Conservation (phyloP, 495 filamentous ascomycete genomes). For the Penicillium flavigenum region DNA sequence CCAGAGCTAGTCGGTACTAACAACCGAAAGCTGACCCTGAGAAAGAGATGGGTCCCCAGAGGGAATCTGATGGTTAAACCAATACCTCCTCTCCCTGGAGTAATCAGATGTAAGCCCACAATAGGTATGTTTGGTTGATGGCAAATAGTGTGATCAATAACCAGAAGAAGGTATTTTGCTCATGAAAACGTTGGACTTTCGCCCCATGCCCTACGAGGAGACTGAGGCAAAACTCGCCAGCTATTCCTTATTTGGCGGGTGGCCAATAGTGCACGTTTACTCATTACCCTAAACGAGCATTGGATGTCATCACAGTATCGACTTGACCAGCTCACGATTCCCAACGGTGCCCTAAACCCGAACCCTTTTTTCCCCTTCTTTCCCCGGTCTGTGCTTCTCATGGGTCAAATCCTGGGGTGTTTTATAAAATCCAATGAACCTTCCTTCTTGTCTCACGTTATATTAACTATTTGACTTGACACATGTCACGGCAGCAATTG, state of each 20-base stretch:
- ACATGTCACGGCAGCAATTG: not conserved
- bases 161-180: slow-evolving; percentile 13
- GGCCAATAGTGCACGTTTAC: slow-evolving; percentile 18
- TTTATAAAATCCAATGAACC: slow-evolving; percentile 17
- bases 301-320: slow-evolving; percentile 14
- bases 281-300: slow-evolving; percentile 4
- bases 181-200: slow-evolving; percentile 13
- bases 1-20: slow-evolving; percentile 23
- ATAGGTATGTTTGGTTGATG: slow-evolving; percentile 16
- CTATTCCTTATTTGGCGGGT: slow-evolving; percentile 13
- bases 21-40: slow-evolving; percentile 17
- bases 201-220: slow-evolving; percentile 18
- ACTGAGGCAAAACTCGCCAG: slow-evolving; percentile 16
- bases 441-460: slow-evolving; percentile 3
- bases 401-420: slow-evolving; percentile 14
- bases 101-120: slow-evolving; percentile 17
- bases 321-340: slow-evolving; percentile 4
- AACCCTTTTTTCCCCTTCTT: not conserved
- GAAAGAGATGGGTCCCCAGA: slow-evolving; percentile 7
- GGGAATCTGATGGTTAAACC: slow-evolving; percentile 15
- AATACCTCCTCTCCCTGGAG: slow-evolving; percentile 14
- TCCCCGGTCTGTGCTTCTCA: slow-evolving; percentile 7
- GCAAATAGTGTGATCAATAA: slow-evolving; percentile 21
- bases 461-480: slow-evolving; percentile 3
- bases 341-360: slow-evolving; percentile 10